A percentile compares a stretch with the other conserved stretches of the same genome.
Conservation (phyloP, 192 early-diverging fungal species). For the Backusella sp. region DNA sequence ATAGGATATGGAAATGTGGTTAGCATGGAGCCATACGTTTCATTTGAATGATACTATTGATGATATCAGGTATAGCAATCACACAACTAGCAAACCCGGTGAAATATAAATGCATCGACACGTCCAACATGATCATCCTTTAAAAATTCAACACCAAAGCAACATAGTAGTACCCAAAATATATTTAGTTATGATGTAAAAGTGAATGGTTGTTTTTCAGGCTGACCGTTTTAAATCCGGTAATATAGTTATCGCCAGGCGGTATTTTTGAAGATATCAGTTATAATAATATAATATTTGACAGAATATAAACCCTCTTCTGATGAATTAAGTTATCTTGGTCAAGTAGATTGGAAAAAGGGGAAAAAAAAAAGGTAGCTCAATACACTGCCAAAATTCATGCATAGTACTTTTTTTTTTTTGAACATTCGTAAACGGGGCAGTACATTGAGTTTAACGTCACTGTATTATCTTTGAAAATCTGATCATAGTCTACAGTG, state of each 20-base stretch:
- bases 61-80: conserved; percentile 86
- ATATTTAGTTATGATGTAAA: conserved; percentile 89
- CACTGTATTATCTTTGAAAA: too few species aligned
- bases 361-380: too few species aligned
- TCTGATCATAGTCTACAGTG: too few species aligned
- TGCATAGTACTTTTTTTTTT: too few species aligned
- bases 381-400: too few species aligned
- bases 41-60: conserved; percentile 54
- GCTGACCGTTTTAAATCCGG: conserved; percentile 97
- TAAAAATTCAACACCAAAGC: conserved; percentile 95
- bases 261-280: too few species aligned
- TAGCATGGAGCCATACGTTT: conserved; percentile 69
- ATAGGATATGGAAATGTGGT: conserved; percentile 49
- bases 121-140: conserved; percentile 79
- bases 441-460: too few species aligned
- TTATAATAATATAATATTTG: too few species aligned
- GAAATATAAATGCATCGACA: conserved; percentile 95
- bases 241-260: conserved; percentile 69
- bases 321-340: too few species aligned
- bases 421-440: too few species aligned
- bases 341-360: too few species aligned
- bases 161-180: conserved; percentile 94
- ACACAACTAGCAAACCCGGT: conserved; percentile 94
- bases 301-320: too few species aligned
- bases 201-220: conserved; percentile 86